Base-by-base conservation (phyloP, 2,329 filamentous ascomycete genomes). In the Alternaria sp. region DNA sequence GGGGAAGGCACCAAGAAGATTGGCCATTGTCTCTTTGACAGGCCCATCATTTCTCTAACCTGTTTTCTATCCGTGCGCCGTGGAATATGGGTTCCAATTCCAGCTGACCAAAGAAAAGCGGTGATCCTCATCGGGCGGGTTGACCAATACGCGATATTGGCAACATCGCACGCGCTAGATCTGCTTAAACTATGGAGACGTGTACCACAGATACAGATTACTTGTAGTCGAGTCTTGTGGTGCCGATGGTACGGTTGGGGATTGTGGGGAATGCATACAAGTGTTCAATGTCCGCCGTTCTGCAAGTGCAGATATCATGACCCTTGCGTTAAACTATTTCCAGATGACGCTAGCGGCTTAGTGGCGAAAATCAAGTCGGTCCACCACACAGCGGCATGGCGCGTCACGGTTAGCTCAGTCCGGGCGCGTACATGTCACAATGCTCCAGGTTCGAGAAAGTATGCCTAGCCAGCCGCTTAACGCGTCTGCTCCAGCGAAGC, bases 21-120 rank as follows among this genome's bases (percentile, higher is more conserved):
- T 24, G 56, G 51, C 56, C 56, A 59, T 43, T 59, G 56, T 39
- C 49, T 11, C 16, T 59, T 43, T 9, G 56, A 59, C 11, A 59
- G 51, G 1, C 56, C 51, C 6, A 59, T n/a, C 7, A 49, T 26
- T 51, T 39, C 22, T 9, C 14, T 59, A 9, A 59, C 51, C 16
- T 32, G 16, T 1, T 20, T 18, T 16, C 20, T 34, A 7, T 28
- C 26, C 26, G 14, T 51, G 18, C 51, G 51, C 18, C 44, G 51
- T 34, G 43, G 57, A 7, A 59, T 55, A 34, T 39, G 43, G 14
- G 38, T 38, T 18, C 43, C 44, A 3, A 28, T 26, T 20, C 41
- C 30, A 9, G 43, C 42, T 34, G n/a, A 32, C 48, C 38, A 51
- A 28, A 49, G 36, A 32, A 36, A 28, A 44, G 57, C 30, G 16